A percentile compares a stretch with the other conserved stretches of the same genome.
These are phyloP conservation scores for Colletotrichum endophyticum DNA, from an alignment of 2,329 filamentous ascomycete species.

Conservation along the genomic window DNA sequence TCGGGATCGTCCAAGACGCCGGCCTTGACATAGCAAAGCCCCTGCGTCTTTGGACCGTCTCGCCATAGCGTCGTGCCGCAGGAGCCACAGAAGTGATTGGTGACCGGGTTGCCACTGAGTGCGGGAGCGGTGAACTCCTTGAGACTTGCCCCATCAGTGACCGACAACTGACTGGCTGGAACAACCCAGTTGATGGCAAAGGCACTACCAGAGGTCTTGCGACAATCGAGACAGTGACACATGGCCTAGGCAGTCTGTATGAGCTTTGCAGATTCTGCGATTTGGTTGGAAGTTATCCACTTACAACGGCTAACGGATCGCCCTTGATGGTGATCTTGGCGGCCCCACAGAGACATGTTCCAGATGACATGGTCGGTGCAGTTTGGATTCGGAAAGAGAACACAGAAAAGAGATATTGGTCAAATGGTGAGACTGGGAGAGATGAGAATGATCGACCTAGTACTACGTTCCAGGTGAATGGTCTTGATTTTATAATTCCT, in stretches of 20 bases:
- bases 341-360: not conserved
- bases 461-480: not conserved
- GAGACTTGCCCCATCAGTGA: not conserved
- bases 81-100: not conserved
- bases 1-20: not conserved
- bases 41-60: not conserved
- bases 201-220: slow-evolving; percentile 2
- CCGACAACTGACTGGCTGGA: not conserved
- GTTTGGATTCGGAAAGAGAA: not conserved
- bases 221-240: slow-evolving; percentile 10
- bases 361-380: not conserved
- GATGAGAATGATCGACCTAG: not conserved
- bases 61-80: slow-evolving; percentile 2
- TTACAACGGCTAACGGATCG: not conserved
- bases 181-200: slow-evolving; percentile 5
- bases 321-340: not conserved
- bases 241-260: not conserved
- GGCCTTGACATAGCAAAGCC: not conserved
- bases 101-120: slow-evolving; percentile 2
- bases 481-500: not conserved
- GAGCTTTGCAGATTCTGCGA: not conserved
- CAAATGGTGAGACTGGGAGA: not conserved
- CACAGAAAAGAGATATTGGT: not conserved
- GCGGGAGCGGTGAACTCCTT: not conserved
- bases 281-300: not conserved